Evolutionary conservation across 129 eudicot genomes (phyloP).

Genomic region (Saussurea involucrata): DNA sequence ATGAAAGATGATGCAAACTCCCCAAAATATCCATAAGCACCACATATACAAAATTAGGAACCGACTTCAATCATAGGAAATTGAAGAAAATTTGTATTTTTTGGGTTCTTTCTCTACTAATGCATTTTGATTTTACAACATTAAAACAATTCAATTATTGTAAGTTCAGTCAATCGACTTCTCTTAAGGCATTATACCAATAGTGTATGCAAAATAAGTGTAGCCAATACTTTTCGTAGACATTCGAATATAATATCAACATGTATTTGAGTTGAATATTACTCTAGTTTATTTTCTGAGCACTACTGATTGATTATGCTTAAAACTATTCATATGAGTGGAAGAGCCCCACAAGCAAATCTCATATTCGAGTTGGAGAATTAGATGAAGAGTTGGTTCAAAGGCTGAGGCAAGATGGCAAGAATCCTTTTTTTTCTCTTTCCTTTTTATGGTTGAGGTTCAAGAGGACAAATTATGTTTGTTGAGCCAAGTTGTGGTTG

Average conservation of each 20-base stretch:
- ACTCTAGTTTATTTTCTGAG: neutral
- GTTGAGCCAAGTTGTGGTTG: neutral
- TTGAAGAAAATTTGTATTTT: neutral
- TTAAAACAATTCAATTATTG: neutral
- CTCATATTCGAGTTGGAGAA: neutral
- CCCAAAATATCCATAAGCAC: neutral
- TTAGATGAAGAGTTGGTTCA: neutral
- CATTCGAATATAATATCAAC: neutral
- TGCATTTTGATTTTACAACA: neutral
- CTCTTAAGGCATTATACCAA: neutral
- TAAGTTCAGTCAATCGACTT: neutral
- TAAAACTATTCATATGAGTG: neutral
- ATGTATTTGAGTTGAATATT: neutral
- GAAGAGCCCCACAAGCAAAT: neutral
- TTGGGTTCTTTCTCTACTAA: neutral
- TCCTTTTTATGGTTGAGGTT: neutral
- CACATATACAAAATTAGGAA: neutral
- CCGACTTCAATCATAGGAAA: neutral
- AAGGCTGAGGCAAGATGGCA: constrained; percentile 10
- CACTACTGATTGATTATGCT: neutral
- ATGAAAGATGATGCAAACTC: neutral
- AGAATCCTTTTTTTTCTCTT: neutral
- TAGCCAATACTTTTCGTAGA: neutral
- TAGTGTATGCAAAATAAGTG: neutral
- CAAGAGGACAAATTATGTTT: neutral